Conservation (phyloP, 208 protist genomes). For the Wallacemonas sp. region DNA sequence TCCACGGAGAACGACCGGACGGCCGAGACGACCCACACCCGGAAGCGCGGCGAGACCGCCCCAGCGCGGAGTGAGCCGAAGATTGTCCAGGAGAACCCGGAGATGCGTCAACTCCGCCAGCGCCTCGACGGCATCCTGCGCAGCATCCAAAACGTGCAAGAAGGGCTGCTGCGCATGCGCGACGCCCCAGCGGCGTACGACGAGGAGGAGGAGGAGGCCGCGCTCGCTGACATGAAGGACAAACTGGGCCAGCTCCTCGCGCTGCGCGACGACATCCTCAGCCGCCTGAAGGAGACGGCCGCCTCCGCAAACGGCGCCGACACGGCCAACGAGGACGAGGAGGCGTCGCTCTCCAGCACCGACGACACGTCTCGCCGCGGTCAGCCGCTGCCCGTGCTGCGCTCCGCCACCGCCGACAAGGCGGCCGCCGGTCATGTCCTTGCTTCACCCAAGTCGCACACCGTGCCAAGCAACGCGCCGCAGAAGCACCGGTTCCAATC, state of each 20-base stretch:
- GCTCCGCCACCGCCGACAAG: neutral
- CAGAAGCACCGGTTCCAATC: neutral
- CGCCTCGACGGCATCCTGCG: slow-evolving; percentile 76
- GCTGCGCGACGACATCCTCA: slow-evolving; percentile 77
- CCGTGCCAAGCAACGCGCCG: neutral
- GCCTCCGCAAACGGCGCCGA: neutral
- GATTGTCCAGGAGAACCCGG: slow-evolving; percentile 25
- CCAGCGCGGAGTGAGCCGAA: neutral
- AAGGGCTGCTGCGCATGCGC: slow-evolving; percentile 23
- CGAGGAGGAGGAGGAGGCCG: slow-evolving; percentile 65
- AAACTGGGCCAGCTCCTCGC: slow-evolving; percentile 82
- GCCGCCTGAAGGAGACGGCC: slow-evolving; percentile 30
- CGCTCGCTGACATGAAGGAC: slow-evolving; percentile 72
- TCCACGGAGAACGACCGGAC: too few relatives aligned
- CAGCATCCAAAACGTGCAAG: slow-evolving; percentile 81
- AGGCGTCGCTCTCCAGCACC: slow-evolving; percentile 16
- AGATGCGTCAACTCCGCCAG: slow-evolving; percentile 54
- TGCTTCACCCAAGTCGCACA: neutral
- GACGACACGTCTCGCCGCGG: neutral
- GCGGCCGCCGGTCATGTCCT: neutral
- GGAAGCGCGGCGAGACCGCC: neutral
- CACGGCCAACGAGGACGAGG: slow-evolving; percentile 13
- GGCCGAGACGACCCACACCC: too few relatives aligned
- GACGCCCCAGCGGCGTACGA: slow-evolving; percentile 41
- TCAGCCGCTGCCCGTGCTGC: neutral